Conservation (phyloP, 768 basidiomycete genomes). For the Melanogaster broomeanus region DNA sequence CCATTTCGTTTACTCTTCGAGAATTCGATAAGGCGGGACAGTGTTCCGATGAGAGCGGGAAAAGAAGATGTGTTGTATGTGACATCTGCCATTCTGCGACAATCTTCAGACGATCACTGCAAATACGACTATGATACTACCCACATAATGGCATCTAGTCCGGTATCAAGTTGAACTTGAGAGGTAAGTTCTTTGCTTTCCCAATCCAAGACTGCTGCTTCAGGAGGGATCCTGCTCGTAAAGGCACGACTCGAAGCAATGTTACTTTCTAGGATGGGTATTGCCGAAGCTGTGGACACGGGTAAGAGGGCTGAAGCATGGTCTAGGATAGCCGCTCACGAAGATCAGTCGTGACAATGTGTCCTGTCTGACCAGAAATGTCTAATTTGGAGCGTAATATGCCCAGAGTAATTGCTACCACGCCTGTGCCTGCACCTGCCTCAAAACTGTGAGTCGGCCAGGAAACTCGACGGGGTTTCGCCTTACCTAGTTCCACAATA, state of each 20-base stretch:
- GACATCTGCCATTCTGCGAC: slow-evolving; percentile 85
- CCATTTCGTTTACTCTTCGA: slow-evolving; percentile 10
- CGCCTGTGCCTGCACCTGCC: slow-evolving; percentile 82
- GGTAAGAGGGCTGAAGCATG: neutral
- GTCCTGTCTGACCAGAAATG: slow-evolving; percentile 18
- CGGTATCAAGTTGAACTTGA: slow-evolving; percentile 36
- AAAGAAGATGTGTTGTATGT: slow-evolving; percentile 91
- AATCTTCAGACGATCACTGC: neutral
- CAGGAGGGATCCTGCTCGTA: slow-evolving; percentile 31
- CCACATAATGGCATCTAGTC: slow-evolving; percentile 71
- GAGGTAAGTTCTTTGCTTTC: slow-evolving; percentile 58
- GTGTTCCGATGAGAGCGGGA: slow-evolving; percentile 69
- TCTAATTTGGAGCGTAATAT: slow-evolving; percentile 47
- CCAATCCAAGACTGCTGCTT: slow-evolving; percentile 69
- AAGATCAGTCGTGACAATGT: slow-evolving; percentile 72
- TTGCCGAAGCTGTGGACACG: slow-evolving; percentile 65
- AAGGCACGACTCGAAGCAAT: slow-evolving; percentile 46
- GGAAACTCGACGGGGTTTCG: neutral
- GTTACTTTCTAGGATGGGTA: slow-evolving; percentile 77
- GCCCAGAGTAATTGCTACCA: slow-evolving; percentile 70
- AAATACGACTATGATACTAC: slow-evolving; percentile 23
- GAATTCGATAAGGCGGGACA: slow-evolving; percentile 47
- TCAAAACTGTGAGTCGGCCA: neutral
- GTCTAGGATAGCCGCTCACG: slow-evolving; percentile 44
- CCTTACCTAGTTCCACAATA: slow-evolving; percentile 72